Conservation (phyloP, 2,329 filamentous ascomycete genomes). For the Colletotrichum zoysiae region DNA sequence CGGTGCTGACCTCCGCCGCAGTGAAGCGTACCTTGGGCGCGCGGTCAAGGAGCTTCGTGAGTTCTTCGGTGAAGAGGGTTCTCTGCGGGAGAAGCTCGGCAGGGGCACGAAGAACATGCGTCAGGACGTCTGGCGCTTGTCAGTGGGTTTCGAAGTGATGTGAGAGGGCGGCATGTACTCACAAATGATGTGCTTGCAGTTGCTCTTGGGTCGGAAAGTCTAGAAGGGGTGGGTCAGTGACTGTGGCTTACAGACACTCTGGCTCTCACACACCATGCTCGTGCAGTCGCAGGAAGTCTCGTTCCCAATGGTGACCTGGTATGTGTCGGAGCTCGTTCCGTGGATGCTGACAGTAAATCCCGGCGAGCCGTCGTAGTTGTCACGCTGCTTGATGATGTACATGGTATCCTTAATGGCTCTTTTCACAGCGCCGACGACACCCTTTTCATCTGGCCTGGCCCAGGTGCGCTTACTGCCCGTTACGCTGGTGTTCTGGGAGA, state of each 20-base stretch:
- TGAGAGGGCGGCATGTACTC: neutral
- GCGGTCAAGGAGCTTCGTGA: conserved; percentile 18
- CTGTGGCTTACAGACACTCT: neutral
- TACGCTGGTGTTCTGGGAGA: neutral
- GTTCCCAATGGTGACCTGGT: conserved; percentile 20
- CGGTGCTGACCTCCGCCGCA: conserved; percentile 10
- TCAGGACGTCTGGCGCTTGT: conserved; percentile 30
- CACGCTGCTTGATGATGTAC: conserved; percentile 27
- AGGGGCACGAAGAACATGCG: conserved; percentile 32
- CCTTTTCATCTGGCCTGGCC: conserved; percentile 5
- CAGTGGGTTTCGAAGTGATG: neutral
- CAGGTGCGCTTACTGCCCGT: conserved; percentile 11
- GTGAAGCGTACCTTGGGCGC: conserved; percentile 29
- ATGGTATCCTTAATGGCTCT: conserved; percentile 28
- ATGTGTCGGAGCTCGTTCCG: neutral
- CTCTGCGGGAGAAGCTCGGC: conserved; percentile 30
- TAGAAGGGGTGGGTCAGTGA: neutral
- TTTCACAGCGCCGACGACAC: conserved; percentile 11
- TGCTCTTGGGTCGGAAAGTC: conserved; percentile 22
- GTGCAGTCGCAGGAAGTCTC: conserved; percentile 23
- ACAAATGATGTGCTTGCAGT: conserved; percentile 42
- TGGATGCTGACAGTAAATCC: conserved; percentile 9
- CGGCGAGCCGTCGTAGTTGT: neutral
- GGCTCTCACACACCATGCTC: conserved; percentile 17
- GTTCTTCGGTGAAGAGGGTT: conserved; percentile 12